Percentiles rank a stretch among this genome's conserved stretches.
phyloP scores from a whole-genome alignment of 2,329 filamentous ascomycete species.

The Paramyrothecium sp. region DNA sequence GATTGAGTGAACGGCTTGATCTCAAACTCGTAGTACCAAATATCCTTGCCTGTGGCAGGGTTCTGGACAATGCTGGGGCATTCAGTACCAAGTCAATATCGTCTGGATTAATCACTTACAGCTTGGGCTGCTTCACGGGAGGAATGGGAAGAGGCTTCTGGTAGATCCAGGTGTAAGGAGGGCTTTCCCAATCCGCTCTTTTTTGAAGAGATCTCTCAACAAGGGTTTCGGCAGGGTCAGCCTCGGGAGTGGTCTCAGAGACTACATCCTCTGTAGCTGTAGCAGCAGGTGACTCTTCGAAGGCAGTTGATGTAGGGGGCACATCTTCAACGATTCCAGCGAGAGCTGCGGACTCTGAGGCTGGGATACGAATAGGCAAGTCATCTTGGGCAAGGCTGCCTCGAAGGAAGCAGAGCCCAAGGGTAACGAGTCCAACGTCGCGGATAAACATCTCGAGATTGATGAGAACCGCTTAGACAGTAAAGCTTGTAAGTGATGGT shows the following conservation, averaged over 20 bases:
- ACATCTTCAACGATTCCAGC: not conserved
- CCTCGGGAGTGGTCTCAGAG: not conserved
- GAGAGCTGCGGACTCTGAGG: not conserved
- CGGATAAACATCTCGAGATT: not conserved
- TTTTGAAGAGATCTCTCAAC: not conserved
- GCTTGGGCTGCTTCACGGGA: constrained; percentile 1
- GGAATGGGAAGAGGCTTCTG: not conserved
- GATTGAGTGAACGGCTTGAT: constrained; percentile 29
- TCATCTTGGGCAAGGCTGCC: not conserved
- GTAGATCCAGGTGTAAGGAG: not conserved
- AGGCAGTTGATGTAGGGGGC: not conserved
- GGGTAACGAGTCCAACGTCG: not conserved
- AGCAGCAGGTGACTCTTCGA: not conserved
- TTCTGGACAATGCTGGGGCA: constrained; percentile 27
- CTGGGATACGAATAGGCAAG: not conserved
- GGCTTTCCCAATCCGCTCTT: not conserved
- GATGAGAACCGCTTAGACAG: not conserved
- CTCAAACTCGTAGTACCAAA: constrained; percentile 34
- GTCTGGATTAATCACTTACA: not conserved
- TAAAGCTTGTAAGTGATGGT: no score
- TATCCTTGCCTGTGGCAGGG: constrained; percentile 29
- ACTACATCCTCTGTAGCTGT: not conserved
- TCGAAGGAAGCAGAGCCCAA: no score
- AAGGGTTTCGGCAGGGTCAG: not conserved
- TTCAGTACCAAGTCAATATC: not conserved